phyloP scores from a whole-genome alignment of 108 stramenopile species.

The Cylindrotheca fusiformis region DNA sequence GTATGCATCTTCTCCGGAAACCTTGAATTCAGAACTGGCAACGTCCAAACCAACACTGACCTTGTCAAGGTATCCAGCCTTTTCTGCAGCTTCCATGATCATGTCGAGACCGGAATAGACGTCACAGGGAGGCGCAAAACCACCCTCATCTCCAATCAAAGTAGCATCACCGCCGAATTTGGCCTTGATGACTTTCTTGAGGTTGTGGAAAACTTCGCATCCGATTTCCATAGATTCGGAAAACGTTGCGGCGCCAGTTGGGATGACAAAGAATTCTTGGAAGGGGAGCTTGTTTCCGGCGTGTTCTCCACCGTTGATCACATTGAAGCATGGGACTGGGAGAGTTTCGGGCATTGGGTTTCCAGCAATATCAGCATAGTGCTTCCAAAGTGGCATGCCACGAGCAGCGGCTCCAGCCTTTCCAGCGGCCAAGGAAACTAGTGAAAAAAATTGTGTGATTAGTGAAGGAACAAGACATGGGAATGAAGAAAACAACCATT shows the following conservation, averaged over 20 bases:
- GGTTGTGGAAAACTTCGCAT: slow-evolving; percentile 97
- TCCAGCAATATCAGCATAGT: slow-evolving; percentile 98
- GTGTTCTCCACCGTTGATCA: slow-evolving; percentile 99
- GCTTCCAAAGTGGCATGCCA: slow-evolving; percentile 98
- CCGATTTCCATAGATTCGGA: slow-evolving; percentile 97
- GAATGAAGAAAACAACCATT: background rate
- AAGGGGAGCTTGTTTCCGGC: slow-evolving; percentile 99
- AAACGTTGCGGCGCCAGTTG: slow-evolving; percentile 95
- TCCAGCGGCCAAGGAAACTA: slow-evolving; percentile 94
- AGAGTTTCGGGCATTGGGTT: slow-evolving; percentile 90
- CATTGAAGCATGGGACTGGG: slow-evolving; percentile 99
- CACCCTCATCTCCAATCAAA: slow-evolving; percentile 99
- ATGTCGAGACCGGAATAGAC: slow-evolving; percentile 92
- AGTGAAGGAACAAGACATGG: slow-evolving; percentile 6
- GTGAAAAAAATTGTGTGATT: slow-evolving; percentile 3
- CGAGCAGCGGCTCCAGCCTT: slow-evolving; percentile 97
- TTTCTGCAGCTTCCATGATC: slow-evolving; percentile 97
- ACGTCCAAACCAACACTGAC: slow-evolving; percentile 97
- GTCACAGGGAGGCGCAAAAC: slow-evolving; percentile 97
- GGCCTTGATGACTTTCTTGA: slow-evolving; percentile 96
- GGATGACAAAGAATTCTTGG: slow-evolving; percentile 99
- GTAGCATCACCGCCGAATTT: slow-evolving; percentile 99
- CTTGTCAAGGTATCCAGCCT: slow-evolving; percentile 95
- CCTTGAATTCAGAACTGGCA: slow-evolving; percentile 98
- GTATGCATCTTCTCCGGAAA: slow-evolving; percentile 89